phyloP scores from a whole-genome alignment of 2,329 filamentous ascomycete species.

The Fusarium longipes region DNA sequence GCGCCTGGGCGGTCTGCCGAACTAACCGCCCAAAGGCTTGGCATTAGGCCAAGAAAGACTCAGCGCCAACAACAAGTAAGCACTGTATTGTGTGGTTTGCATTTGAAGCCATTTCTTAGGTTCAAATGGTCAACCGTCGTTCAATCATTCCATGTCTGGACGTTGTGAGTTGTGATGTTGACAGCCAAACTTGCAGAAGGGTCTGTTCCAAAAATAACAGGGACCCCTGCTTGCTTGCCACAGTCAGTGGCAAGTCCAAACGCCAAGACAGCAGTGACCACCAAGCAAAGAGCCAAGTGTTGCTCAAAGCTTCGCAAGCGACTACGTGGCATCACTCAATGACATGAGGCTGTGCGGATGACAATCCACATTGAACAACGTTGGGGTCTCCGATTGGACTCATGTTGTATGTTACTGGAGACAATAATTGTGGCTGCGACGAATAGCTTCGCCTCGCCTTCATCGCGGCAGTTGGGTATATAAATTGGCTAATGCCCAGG shows the following conservation, averaged over 20 bases:
- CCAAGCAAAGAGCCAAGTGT: not conserved
- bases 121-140: not conserved
- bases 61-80: not conserved
- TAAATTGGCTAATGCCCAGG: slow-evolving; percentile 8
- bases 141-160: not conserved
- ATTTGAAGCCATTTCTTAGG: not conserved
- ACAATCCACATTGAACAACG: slow-evolving; percentile 8
- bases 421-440: slow-evolving; percentile 18
- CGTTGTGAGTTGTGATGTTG: not conserved
- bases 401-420: not conserved
- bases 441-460: not conserved
- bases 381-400: slow-evolving; percentile 14
- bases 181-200: not conserved
- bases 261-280: slow-evolving; percentile 18
- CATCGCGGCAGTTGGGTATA: slow-evolving; percentile 5
- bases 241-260: slow-evolving; percentile 1
- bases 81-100: not conserved
- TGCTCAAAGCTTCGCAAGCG: slow-evolving; percentile 11
- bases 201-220: slow-evolving; percentile 24
- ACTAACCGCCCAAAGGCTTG: slow-evolving; percentile 20
- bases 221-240: slow-evolving; percentile 13
- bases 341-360: slow-evolving; percentile 21
- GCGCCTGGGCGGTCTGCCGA: slow-evolving; percentile 20
- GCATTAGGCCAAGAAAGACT: not conserved
- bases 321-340: slow-evolving; percentile 32